Evolutionary conservation across 768 basidiomycete species (phyloP), one percentile per base, ranked within the genome.

Genomic region (Mycena galericulata): DNA sequence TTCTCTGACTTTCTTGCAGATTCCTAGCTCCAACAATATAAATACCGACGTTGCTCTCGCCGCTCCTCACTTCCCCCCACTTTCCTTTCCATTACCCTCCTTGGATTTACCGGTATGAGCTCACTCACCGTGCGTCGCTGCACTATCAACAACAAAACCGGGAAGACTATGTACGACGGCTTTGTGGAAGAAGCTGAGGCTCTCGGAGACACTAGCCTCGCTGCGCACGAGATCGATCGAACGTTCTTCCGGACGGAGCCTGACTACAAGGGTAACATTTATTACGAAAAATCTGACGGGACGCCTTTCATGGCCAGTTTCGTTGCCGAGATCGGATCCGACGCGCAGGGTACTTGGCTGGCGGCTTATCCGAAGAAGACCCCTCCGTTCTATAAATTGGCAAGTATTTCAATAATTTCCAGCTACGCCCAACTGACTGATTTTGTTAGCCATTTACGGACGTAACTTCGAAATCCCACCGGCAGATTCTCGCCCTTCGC

Each of bases 291-390:
- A 46, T 7, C 53, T 5, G 51, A 54, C 0, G 56, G 36, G 0
- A 40, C 51, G 3, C 62, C 62, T 17, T 60, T 61, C 43, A 30
- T 9, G 18, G 53, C 51, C 26, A 68, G 38, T 27, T 26, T 68
- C 30, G 26, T 68, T 24, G 51, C 40, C 29, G 67, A 68, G 20
- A 50, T 68, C 24, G 67, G 67, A 1, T 68, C 67, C 14, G 54
- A 61, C 29, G 53, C 29, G 3, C 20, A 62, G 26, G 67, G 67
- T 1, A 68, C 60, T 14, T 62, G 60, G 46, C n/a, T 68, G 32
- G 67, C 49, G 15, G 53, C 53, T 7, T 59, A 55, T 43, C 55
- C 55, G 38, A 56, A 56, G 55, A 41, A 56, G 40, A 54, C 36
- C 34, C 53, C 55, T 41, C 57, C 57, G 41, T 34, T 14, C 40